phyloP scores from a whole-genome alignment of 1,284 basidiomycete species.

The Apiotrichum brassicae region DNA sequence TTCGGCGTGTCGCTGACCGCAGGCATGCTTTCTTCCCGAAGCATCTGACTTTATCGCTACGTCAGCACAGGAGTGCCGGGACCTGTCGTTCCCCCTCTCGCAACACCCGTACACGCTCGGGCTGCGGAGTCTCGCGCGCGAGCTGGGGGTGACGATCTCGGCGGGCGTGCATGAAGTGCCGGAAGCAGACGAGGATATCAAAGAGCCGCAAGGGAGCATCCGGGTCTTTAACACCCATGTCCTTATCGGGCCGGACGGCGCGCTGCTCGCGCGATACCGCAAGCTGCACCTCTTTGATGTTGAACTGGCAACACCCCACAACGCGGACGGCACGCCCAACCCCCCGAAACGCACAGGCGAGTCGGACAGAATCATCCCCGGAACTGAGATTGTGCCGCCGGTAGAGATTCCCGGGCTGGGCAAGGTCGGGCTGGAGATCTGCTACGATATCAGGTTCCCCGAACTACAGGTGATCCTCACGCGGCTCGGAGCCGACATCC shows the following conservation, averaged over 20 bases:
- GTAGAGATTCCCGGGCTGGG: slow-evolving; percentile 43
- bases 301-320: slow-evolving; percentile 35
- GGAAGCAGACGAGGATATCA: slow-evolving; percentile 27
- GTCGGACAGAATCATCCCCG: slow-evolving; percentile 40
- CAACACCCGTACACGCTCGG: slow-evolving; percentile 33
- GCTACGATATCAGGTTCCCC: slow-evolving; percentile 53
- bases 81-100: slow-evolving; percentile 30
- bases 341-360: slow-evolving; percentile 28
- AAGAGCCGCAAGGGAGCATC: slow-evolving; percentile 25
- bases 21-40: slow-evolving; percentile 50
- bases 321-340: slow-evolving; percentile 20
- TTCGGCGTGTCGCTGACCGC: neutral
- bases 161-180: slow-evolving; percentile 51
- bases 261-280: slow-evolving; percentile 43
- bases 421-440: slow-evolving; percentile 50
- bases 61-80: slow-evolving; percentile 32
- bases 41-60: slow-evolving; percentile 52
- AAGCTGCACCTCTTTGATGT: slow-evolving; percentile 54
- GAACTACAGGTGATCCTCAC: slow-evolving; percentile 48
- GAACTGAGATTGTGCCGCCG: slow-evolving; percentile 34
- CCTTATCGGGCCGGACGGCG: slow-evolving; percentile 46
- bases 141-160: slow-evolving; percentile 44
- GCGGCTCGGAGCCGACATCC: slow-evolving; percentile 47
- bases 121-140: slow-evolving; percentile 44
- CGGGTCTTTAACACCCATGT: slow-evolving; percentile 51